phyloP scores from a whole-genome alignment of 768 basidiomycete species.

The Kondoa subrosea region DNA sequence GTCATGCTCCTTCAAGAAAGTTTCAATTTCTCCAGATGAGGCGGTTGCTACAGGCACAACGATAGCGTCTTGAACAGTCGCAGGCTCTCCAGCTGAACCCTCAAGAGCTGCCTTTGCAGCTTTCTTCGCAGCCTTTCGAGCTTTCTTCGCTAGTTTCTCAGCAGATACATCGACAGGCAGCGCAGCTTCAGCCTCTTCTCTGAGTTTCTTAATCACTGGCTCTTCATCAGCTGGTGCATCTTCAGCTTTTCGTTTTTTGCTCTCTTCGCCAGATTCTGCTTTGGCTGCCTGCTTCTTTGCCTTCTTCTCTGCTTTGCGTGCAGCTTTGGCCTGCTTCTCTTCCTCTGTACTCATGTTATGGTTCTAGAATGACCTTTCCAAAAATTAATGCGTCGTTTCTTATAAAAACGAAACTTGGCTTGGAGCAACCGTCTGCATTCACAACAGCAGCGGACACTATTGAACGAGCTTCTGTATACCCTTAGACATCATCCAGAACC shows the following conservation, averaged over 20 bases:
- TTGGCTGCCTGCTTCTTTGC: constrained; percentile 7
- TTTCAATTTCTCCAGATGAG: constrained; percentile 38
- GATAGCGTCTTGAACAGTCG: constrained; percentile 14
- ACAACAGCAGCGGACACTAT: too few species aligned
- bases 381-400: too few species aligned
- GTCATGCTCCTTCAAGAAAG: constrained; percentile 53
- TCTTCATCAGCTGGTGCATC: constrained; percentile 14
- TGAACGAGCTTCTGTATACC: too few species aligned
- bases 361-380: too few species aligned
- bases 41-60: constrained; percentile 30
- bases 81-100: constrained; percentile 9
- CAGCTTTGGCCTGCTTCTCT: constrained; percentile 26
- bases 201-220: constrained; percentile 11
- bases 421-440: too few species aligned
- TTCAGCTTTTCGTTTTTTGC: constrained; percentile 3
- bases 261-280: background rate
- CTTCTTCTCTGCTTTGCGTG: constrained; percentile 27
- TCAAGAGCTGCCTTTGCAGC: constrained; percentile 13
- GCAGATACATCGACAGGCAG: constrained; percentile 9
- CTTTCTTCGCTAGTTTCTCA: constrained; percentile 20
- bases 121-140: constrained; percentile 29
- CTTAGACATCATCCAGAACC: background rate
- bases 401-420: too few species aligned
- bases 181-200: background rate
- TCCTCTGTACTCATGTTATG: constrained; percentile 11